A percentile compares a stretch with the other conserved stretches of the same genome.
Conservation (phyloP, 495 filamentous ascomycete genomes). For the Oleoguttula mirabilis region DNA sequence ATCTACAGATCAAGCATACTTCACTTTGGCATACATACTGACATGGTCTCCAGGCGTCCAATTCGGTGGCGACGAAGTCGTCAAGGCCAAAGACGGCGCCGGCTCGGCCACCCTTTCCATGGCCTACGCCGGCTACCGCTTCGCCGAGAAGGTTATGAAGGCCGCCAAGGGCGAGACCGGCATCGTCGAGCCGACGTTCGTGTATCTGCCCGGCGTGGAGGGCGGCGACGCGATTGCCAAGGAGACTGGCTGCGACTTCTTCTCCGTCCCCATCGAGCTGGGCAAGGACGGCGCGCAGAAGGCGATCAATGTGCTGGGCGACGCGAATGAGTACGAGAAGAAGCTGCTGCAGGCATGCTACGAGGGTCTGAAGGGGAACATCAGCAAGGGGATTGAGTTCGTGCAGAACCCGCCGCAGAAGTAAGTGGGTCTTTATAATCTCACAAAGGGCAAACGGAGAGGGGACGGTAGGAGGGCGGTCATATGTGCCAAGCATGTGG, state of each 20-base stretch:
- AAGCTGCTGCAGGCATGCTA: constrained; percentile 63
- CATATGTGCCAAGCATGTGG: too few species aligned
- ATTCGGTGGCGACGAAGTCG: constrained; percentile 97
- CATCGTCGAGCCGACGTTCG: constrained; percentile 84
- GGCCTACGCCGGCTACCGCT: constrained; percentile 92
- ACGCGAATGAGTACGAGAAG: constrained; percentile 72
- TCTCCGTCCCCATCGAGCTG: constrained; percentile 89
- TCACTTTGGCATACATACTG: neutral
- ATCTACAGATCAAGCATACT: constrained; percentile 32
- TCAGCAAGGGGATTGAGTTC: constrained; percentile 85
- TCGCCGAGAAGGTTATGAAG: constrained; percentile 86
- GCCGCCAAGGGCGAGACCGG: constrained; percentile 77
- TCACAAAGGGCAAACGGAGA: too few species aligned
- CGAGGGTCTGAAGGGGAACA: constrained; percentile 75
- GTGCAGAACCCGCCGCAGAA: constrained; percentile 59
- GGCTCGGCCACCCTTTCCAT: constrained; percentile 95
- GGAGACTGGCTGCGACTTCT: constrained; percentile 78
- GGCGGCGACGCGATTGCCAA: constrained; percentile 77
- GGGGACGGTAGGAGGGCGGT: too few species aligned
- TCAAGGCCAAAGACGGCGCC: constrained; percentile 90
- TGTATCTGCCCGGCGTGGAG: constrained; percentile 81
- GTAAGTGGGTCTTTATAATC: constrained; percentile 10
- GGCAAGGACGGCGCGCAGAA: constrained; percentile 80
- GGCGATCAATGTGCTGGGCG: constrained; percentile 61
- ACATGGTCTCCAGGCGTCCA: constrained; percentile 56